Evolutionary conservation across 345 rosid species (phyloP).

Genomic region (Aquilaria sinensis): DNA sequence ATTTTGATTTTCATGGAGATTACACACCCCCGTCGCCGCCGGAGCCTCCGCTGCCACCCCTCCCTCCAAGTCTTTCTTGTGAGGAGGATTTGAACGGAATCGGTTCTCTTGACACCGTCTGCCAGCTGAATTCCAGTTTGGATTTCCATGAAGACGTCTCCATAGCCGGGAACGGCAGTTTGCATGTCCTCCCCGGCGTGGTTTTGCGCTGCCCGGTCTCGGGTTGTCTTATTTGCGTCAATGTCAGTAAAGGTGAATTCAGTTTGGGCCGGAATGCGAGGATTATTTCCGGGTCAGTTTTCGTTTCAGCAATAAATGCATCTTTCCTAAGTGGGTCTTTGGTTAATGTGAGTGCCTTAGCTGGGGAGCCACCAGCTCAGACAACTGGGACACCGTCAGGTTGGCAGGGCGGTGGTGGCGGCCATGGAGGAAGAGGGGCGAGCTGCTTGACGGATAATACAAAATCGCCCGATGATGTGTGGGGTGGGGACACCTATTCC

Average conservation of each 20-base stretch:
- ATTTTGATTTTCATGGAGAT: conserved; percentile 38
- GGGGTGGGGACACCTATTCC: conserved; percentile 76
- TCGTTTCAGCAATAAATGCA: conserved; percentile 36
- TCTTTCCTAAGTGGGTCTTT: conserved; percentile 30
- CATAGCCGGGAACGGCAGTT: conserved; percentile 46
- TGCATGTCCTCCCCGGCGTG: conserved; percentile 35
- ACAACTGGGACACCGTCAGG: conserved; percentile 61
- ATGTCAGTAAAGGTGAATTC: conserved; percentile 35
- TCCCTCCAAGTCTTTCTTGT: conserved; percentile 48
- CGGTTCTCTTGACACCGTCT: conserved; percentile 48
- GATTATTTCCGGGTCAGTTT: conserved; percentile 34
- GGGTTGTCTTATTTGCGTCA: conserved; percentile 48
- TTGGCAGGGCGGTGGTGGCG: conserved; percentile 58
- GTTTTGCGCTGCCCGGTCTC: conserved; percentile 29
- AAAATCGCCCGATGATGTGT: conserved; percentile 63
- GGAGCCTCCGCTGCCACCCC: conserved; percentile 43
- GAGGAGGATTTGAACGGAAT: conserved; percentile 41
- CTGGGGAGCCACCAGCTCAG: conserved; percentile 54
- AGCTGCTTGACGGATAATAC: conserved; percentile 49
- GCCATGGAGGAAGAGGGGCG: conserved; percentile 71
- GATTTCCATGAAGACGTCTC: conserved; percentile 37
- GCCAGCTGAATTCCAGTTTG: conserved; percentile 41
- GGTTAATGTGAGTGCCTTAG: conserved; percentile 47
- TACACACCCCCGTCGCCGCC: conserved; percentile 63
- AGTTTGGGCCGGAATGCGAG: conserved; percentile 27